Evolutionary conservation across 345 rosid species (phyloP).

Genomic region (Anastatica hierochuntica): DNA sequence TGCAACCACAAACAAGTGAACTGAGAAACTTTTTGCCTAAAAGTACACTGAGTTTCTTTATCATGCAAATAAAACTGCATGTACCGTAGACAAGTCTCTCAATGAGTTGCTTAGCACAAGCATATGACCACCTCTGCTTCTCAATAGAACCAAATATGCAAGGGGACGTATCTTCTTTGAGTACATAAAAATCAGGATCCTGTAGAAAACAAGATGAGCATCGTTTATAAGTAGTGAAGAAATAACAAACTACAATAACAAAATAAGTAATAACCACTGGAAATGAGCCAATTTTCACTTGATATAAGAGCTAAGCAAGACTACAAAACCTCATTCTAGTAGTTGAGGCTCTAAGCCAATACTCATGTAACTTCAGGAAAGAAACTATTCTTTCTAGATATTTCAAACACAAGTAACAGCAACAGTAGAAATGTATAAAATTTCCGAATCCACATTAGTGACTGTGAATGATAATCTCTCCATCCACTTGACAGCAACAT

Average conservation of each 20-base stretch:
- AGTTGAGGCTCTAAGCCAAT: background rate
- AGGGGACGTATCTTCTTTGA: conserved; percentile 84
- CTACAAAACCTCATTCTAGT: background rate
- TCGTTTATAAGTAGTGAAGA: background rate
- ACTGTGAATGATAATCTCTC: background rate
- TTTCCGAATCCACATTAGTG: background rate
- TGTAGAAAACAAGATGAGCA: conserved; percentile 20
- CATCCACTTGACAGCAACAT: background rate
- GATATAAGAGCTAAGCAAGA: background rate
- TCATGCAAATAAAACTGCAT: background rate
- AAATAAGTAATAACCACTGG: background rate
- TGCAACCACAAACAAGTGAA: conserved; percentile 23
- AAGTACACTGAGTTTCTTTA: background rate
- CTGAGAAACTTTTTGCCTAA: background rate
- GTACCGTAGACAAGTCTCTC: conserved; percentile 96
- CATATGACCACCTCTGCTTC: conserved; percentile 99
- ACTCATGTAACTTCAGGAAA: background rate
- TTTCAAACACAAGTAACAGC: background rate
- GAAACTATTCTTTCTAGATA: background rate
- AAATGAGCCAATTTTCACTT: background rate
- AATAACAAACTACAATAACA: background rate
- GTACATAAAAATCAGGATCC: conserved; percentile 93
- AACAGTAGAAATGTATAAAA: background rate
- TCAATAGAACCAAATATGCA: conserved; percentile 98
- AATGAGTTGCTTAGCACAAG: conserved; percentile 97